These are phyloP conservation scores for Alternaria gansuensis DNA, from an alignment of 2,329 filamentous ascomycete species.

Conservation along the genomic window DNA sequence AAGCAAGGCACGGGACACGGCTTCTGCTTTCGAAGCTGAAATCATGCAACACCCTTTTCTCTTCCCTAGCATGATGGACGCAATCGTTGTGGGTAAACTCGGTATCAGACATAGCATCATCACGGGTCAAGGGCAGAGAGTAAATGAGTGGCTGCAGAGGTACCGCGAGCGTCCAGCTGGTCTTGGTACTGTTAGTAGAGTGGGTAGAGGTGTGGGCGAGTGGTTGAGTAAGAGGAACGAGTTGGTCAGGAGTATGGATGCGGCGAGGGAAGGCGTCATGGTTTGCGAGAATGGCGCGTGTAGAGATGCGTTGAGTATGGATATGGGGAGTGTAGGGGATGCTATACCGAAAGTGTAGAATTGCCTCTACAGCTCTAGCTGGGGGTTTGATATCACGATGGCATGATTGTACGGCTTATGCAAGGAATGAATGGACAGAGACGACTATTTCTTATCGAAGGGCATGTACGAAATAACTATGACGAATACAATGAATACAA, in stretches of 20 bases:
- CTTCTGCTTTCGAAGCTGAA: slow-evolving; percentile 88
- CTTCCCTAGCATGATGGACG: slow-evolving; percentile 80
- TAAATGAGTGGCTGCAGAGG: slow-evolving; percentile 54
- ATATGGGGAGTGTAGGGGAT: slow-evolving; percentile 42
- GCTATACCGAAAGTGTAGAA: slow-evolving; percentile 24
- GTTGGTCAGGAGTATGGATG: slow-evolving; percentile 56
- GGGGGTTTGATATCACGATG: background rate
- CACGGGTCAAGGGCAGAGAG: slow-evolving; percentile 57
- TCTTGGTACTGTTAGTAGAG: slow-evolving; percentile 46
- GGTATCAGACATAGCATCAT: slow-evolving; percentile 71
- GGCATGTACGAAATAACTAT: background rate
- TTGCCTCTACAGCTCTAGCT: background rate
- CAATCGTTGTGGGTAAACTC: slow-evolving; percentile 76
- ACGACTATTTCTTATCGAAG: too few relatives aligned
- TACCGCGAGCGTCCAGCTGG: slow-evolving; percentile 53
- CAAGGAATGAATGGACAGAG: background rate
- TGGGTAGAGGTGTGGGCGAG: slow-evolving; percentile 46
- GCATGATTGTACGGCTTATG: background rate
- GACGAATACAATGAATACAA: background rate
- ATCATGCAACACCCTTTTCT: slow-evolving; percentile 92
- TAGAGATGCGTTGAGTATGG: slow-evolving; percentile 53
- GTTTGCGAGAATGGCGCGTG: slow-evolving; percentile 55
- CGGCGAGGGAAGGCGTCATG: slow-evolving; percentile 48
- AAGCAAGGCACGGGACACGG: slow-evolving; percentile 73
- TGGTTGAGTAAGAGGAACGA: slow-evolving; percentile 64